Percentiles rank a stretch among this genome's conserved stretches.
phyloP scores from a whole-genome alignment of 2,329 filamentous ascomycete genomes.

The Claviceps pazoutovae region DNA sequence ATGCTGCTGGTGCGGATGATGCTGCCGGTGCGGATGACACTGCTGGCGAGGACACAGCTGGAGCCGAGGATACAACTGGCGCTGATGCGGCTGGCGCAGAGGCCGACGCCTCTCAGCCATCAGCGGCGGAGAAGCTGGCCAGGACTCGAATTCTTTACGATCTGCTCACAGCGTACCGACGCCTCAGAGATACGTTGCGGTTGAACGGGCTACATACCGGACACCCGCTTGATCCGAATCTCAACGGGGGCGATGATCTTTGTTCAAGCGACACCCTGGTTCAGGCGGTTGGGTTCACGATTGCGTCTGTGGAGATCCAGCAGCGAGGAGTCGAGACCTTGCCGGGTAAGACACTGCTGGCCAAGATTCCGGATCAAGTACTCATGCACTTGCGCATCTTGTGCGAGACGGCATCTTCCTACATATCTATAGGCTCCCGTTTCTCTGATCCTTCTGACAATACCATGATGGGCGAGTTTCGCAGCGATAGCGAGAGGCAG shows the following conservation, averaged over 20 bases:
- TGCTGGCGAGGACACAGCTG: no score
- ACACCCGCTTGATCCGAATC: slow-evolving; percentile 19
- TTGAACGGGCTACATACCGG: slow-evolving; percentile 37
- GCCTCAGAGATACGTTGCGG: slow-evolving; percentile 43
- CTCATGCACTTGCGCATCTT: slow-evolving; percentile 80
- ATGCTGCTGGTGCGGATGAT: no score
- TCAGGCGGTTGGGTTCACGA: slow-evolving; percentile 63
- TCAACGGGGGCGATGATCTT: slow-evolving; percentile 28
- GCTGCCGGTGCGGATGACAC: no score
- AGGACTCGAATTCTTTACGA: slow-evolving; percentile 30
- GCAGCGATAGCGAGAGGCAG: slow-evolving; percentile 54
- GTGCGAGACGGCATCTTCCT: slow-evolving; percentile 77
- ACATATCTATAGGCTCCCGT: slow-evolving; percentile 62
- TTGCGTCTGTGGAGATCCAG: slow-evolving; percentile 80
- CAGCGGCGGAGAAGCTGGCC: neutral
- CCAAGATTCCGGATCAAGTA: slow-evolving; percentile 70
- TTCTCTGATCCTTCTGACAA: slow-evolving; percentile 41
- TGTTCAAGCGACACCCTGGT: slow-evolving; percentile 45
- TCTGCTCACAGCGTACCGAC: slow-evolving; percentile 45
- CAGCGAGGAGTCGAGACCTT: slow-evolving; percentile 72
- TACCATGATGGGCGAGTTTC: slow-evolving; percentile 52
- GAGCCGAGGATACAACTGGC: no score
- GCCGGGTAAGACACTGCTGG: slow-evolving; percentile 60
- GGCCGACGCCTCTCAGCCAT: slow-evolving; percentile 5
- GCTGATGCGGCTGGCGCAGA: neutral